These are phyloP conservation scores for Metrosideros polymorpha DNA, from an alignment of 441 rosid species.

Conservation along the genomic window DNA sequence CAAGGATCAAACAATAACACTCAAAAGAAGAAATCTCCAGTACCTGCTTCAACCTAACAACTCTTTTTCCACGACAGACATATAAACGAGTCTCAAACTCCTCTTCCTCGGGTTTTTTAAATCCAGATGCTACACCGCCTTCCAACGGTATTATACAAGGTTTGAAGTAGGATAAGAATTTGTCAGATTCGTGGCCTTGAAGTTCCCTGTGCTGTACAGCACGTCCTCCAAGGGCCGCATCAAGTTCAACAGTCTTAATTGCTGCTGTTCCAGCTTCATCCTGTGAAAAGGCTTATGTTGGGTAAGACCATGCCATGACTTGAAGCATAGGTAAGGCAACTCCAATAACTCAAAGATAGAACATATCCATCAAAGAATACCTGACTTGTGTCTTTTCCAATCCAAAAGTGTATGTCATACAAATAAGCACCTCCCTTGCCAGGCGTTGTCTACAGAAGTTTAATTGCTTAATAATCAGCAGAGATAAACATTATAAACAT, in stretches of 20 bases:
- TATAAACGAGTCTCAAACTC: slow-evolving; percentile 81
- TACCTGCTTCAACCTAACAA: slow-evolving; percentile 95
- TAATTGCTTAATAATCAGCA: not conserved
- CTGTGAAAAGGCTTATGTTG: slow-evolving; percentile 17
- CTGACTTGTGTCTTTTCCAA: slow-evolving; percentile 98
- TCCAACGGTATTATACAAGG: slow-evolving; percentile 96
- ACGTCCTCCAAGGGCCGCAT: slow-evolving; percentile 93
- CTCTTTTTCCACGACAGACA: slow-evolving; percentile 86
- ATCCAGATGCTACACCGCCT: slow-evolving; percentile 97
- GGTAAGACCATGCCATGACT: not conserved
- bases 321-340: not conserved
- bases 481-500: not conserved
- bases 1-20: not conserved
- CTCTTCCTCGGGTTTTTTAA: slow-evolving; percentile 74
- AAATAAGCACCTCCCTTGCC: slow-evolving; percentile 88
- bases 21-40: not conserved
- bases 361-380: slow-evolving; percentile 21
- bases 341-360: not conserved
- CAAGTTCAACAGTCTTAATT: slow-evolving; percentile 93
- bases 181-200: slow-evolving; percentile 96
- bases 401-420: slow-evolving; percentile 96
- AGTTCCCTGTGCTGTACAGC: slow-evolving; percentile 98
- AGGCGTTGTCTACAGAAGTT: slow-evolving; percentile 48
- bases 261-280: slow-evolving; percentile 99
- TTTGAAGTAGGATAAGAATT: slow-evolving; percentile 92